phyloP scores from a whole-genome alignment of 192 early-diverging fungal species.

The Coemansia sp. region DNA sequence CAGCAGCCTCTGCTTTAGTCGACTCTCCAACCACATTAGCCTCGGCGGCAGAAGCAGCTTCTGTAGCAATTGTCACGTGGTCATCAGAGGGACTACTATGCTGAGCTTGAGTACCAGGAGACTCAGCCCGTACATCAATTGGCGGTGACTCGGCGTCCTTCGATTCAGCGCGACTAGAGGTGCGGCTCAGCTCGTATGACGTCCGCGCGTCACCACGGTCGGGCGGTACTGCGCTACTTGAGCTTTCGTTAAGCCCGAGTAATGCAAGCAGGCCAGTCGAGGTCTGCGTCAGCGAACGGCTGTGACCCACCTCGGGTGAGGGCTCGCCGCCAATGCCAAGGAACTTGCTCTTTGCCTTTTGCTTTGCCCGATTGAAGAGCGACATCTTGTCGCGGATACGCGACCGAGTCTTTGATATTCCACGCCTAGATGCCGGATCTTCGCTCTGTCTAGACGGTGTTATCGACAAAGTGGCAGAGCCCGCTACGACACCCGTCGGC shows the following conservation, averaged over 20 bases:
- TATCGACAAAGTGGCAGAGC: slow-evolving; percentile 8
- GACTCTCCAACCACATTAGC: background rate
- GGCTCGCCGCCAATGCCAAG: slow-evolving; percentile 20
- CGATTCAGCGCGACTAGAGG: background rate
- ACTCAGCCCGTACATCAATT: background rate
- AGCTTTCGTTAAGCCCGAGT: background rate
- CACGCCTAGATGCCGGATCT: background rate
- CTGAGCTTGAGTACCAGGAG: background rate
- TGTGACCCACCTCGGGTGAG: background rate
- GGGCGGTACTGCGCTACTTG: background rate
- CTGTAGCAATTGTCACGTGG: background rate
- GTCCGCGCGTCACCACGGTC: slow-evolving; percentile 1
- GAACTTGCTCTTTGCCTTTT: slow-evolving; percentile 40
- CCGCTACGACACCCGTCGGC: background rate
- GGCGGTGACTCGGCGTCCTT: background rate
- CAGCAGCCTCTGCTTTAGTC: background rate
- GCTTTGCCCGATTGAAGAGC: slow-evolving; percentile 37
- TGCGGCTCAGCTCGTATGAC: background rate
- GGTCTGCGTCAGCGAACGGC: background rate
- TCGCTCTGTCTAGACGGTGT: slow-evolving; percentile 11
- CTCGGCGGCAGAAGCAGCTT: background rate
- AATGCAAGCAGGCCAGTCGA: background rate
- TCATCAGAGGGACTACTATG: background rate
- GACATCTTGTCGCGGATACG: slow-evolving; percentile 50
- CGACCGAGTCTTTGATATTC: slow-evolving; percentile 34